phyloP scores from a whole-genome alignment of 2,329 filamentous ascomycete species.

The Lasiodiplodia theobromae region DNA sequence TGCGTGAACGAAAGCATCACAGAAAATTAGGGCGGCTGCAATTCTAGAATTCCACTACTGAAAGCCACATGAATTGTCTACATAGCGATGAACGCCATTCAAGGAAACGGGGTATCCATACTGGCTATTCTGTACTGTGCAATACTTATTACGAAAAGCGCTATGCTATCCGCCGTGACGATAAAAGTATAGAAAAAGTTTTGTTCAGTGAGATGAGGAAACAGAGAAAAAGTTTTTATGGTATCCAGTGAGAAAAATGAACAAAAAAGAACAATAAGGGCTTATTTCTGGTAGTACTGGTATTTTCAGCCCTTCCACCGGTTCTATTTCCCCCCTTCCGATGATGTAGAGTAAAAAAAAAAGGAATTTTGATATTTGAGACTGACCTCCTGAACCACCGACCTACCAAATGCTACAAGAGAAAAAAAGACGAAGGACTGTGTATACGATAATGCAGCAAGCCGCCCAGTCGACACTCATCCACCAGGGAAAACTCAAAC shows the following conservation, averaged over 20 bases:
- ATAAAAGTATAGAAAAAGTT: not conserved
- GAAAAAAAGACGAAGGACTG: not conserved
- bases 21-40: not conserved
- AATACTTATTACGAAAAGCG: not conserved
- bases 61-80: not conserved
- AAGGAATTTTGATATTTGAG: not conserved
- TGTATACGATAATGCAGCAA: not conserved
- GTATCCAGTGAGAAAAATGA: not conserved
- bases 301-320: not conserved
- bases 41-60: not conserved
- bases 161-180: not conserved
- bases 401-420: constrained; percentile 8
- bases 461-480: constrained; percentile 9
- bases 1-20: not conserved
- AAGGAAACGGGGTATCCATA: constrained; percentile 3
- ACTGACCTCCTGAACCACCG: not conserved
- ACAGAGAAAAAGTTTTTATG: not conserved
- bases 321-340: constrained; percentile 1
- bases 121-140: not conserved
- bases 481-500: constrained; percentile 7
- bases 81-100: not conserved
- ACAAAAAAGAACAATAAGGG: not conserved
- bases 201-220: not conserved
- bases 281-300: constrained; percentile 2
- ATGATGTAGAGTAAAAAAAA: not conserved